Base-by-base conservation (phyloP, 495 filamentous ascomycete genomes). In the Hyphodiscus hymeniophilus region DNA sequence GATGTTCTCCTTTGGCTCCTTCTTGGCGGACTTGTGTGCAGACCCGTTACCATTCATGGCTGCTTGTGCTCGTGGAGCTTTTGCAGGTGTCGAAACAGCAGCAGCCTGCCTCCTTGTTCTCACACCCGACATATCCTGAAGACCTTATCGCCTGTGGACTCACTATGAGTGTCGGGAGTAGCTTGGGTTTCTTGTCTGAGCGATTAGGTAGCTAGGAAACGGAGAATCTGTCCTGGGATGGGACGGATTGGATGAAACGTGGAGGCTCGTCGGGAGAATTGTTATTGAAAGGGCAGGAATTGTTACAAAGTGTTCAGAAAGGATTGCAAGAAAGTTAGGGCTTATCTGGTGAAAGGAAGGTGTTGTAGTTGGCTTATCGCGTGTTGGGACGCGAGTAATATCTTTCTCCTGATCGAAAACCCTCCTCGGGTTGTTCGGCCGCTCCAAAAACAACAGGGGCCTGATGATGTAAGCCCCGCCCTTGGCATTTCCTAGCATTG, bases 1-100 rank as follows among this genome's bases (percentile, higher is more conserved):
- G 51, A 98, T 85, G 64, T 95, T 96, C 71, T 95, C 91, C 30
- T 73, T 62, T 7, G 66, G 55, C 45, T 49, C 52, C 31, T 59
- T 56, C 34, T 56, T 45, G 3, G 30, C 17, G 2, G 24, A 3
- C 1, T 21, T 28, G 22, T 56, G 35, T 12, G 51, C 45, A 43
- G 40, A 36, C 12, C 52, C 52, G 35, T 58, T 58, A 6, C 55
- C 58, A 39, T 61, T 61, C 57, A 57, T 49, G 21, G 40, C 21
- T 7, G 44, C 48, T 26, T 44, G 15, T 22, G 21, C 31, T 45
- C 45, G 24, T 15, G 48, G 38, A 12, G 32, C 48, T 26, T 54
- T 50, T 1, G 54, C 42, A 24, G 54, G 55, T 18, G 54, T 50
- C 5, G 58, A 50, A 21, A 53, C 32, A 11, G 58, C 52, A 36